Conservation (phyloP, 192 early-diverging fungal genomes). For the Coemansia interrupta region DNA sequence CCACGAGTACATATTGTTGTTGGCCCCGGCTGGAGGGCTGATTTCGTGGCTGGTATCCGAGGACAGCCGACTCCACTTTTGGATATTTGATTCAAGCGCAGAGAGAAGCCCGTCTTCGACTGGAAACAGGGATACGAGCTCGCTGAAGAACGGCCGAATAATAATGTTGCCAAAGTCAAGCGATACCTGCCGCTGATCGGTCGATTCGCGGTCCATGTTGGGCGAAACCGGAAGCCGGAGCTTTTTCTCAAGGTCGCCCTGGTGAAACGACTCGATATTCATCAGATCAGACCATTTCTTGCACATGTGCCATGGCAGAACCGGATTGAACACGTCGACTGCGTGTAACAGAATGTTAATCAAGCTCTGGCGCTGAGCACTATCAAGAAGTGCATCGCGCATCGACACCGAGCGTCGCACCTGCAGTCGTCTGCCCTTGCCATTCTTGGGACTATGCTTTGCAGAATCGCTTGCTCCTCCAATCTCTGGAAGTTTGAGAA, state of each 20-base stretch:
- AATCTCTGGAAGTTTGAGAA: not conserved
- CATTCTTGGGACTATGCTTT: not conserved
- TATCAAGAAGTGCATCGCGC: slow-evolving; percentile 48
- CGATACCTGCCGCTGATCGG: slow-evolving; percentile 69
- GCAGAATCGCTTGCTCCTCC: not conserved
- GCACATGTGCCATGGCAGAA: slow-evolving; percentile 79
- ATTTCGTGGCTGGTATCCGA: slow-evolving; percentile 37
- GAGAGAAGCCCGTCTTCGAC: slow-evolving; percentile 59
- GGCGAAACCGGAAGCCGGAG: slow-evolving; percentile 77
- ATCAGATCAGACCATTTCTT: slow-evolving; percentile 88
- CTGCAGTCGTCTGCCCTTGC: slow-evolving; percentile 26
- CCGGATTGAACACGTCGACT: slow-evolving; percentile 86
- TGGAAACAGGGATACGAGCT: slow-evolving; percentile 75
- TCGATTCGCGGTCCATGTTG: slow-evolving; percentile 78
- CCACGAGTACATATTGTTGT: slow-evolving; percentile 48
- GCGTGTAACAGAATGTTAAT: slow-evolving; percentile 77
- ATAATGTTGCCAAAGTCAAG: slow-evolving; percentile 85
- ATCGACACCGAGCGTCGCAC: slow-evolving; percentile 44
- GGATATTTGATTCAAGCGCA: slow-evolving; percentile 41
- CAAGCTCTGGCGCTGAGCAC: slow-evolving; percentile 60
- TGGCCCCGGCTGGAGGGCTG: slow-evolving; percentile 36
- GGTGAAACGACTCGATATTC: slow-evolving; percentile 79
- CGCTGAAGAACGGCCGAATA: slow-evolving; percentile 80
- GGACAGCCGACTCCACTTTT: slow-evolving; percentile 45
- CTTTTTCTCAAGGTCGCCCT: slow-evolving; percentile 79